Conservation (phyloP, 2,329 filamentous ascomycete genomes). For the Catunica adiposa region DNA sequence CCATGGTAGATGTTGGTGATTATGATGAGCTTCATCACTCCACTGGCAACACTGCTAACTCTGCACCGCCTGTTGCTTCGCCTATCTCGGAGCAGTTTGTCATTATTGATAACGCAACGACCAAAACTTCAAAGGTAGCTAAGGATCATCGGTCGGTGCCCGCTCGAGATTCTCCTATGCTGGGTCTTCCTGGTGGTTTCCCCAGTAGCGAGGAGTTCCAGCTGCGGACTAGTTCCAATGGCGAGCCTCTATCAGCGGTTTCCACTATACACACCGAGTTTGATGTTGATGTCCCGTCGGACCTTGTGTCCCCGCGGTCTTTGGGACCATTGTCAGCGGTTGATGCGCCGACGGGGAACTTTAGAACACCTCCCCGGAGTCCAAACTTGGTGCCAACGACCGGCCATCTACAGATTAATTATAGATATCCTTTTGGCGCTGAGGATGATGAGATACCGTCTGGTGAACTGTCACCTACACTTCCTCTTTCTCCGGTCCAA, state of each 20-base stretch:
- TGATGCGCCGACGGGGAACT: neutral
- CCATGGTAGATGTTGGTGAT: neutral
- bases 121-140: neutral
- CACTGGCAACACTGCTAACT: neutral
- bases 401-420: conserved; percentile 11
- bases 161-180: conserved; percentile 12
- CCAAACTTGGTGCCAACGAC: neutral
- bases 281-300: conserved; percentile 33
- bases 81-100: neutral
- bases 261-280: conserved; percentile 53
- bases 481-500: conserved; percentile 12
- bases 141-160: neutral
- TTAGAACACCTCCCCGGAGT: conserved; percentile 2
- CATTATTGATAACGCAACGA: neutral
- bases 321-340: conserved; percentile 1
- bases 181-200: conserved; percentile 43
- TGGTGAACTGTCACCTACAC: conserved; percentile 12
- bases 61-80: neutral
- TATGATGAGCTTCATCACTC: neutral
- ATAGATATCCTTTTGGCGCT: conserved; percentile 12
- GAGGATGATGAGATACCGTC: conserved; percentile 10
- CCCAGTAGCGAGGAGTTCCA: conserved; percentile 24
- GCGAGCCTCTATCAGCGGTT: conserved; percentile 30
- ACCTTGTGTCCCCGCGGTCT: conserved; percentile 2
- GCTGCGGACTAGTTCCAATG: neutral